Base-by-base conservation (phyloP, 2,329 filamentous ascomycete species). In the Dothistroma septosporum region DNA sequence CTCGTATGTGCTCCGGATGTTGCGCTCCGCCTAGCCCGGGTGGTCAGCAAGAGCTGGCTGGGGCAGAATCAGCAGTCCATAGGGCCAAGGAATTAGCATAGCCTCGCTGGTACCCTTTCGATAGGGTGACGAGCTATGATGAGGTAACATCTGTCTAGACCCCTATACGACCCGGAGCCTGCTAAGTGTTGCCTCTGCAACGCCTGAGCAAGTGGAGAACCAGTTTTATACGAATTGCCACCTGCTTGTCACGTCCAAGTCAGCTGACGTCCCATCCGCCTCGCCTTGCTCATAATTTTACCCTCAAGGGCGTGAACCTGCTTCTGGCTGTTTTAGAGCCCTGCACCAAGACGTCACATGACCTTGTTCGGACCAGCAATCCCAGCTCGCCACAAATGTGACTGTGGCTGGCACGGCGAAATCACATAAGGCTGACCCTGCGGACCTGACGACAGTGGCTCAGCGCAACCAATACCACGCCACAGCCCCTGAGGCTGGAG, bases 301-400 rank as follows among this genome's bases (percentile, higher is more conserved):
- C n/a, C 21, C 19, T 3, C 16, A 14, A 32, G 50, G n/a, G 14
- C 12, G 24, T 33, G 50, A 53, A 53, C 50, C 50, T 53, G 50
- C 33, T 53, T 35, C 50, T 53, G 50, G 50, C 50, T 53, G 50
- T 16, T 53, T 53, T 53, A 53, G 16, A 53, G 50, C 22, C 50
- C n/a, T 33, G n/a, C 5, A 28, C 4, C n/a, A n/a, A 3, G 10
- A 21, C 22, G 22, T 35, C n/a, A 32, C n/a, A 14, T 32, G 24
- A 28, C 12, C 4, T 32, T 11, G 16, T 32, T 10, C 31, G 9
- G 11, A 19, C 50, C 31, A 35, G 50, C 9, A 9, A 32, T 35
- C 31, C 50, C 24, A 10, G 50, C n/a, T 21, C 31, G 31, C 16
- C 31, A 53, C 31, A 11, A 21, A 53, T 53, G 50, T 31, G 31